phyloP scores from a whole-genome alignment of 345 rosid genomes.

The Iberis pinnata region DNA sequence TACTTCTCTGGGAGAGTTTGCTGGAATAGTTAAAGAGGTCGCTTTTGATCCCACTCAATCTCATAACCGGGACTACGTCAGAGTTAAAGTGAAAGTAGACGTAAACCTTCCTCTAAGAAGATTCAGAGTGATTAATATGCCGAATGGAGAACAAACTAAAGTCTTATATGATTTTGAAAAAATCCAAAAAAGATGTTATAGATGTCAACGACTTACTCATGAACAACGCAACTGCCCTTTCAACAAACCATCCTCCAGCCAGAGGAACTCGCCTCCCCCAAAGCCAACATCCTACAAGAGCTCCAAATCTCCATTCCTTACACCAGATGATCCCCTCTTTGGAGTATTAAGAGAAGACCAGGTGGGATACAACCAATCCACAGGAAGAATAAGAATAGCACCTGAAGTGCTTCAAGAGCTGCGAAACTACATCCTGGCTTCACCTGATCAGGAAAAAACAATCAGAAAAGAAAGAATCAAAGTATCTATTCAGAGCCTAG shows the following conservation, averaged over 20 bases:
- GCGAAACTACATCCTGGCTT: too few species aligned
- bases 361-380: background rate
- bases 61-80: background rate
- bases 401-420: background rate
- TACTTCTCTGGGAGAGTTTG: background rate
- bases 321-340: background rate
- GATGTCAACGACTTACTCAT: background rate
- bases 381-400: background rate
- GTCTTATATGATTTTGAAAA: background rate
- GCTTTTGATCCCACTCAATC: background rate
- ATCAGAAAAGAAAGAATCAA: background rate
- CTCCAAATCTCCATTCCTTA: too few species aligned
- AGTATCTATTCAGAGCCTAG: background rate
- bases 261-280: too few species aligned
- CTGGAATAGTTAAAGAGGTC: background rate
- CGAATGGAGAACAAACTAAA: background rate
- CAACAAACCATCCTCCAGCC: too few species aligned
- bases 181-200: background rate
- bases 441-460: too few species aligned
- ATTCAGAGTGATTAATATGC: too few species aligned
- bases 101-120: background rate
- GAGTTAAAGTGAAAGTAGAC: background rate
- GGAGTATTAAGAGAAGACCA: background rate
- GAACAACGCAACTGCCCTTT: background rate
- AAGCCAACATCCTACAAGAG: too few species aligned